phyloP scores from a whole-genome alignment of 441 rosid species.

The Francoa sonchifolia region DNA sequence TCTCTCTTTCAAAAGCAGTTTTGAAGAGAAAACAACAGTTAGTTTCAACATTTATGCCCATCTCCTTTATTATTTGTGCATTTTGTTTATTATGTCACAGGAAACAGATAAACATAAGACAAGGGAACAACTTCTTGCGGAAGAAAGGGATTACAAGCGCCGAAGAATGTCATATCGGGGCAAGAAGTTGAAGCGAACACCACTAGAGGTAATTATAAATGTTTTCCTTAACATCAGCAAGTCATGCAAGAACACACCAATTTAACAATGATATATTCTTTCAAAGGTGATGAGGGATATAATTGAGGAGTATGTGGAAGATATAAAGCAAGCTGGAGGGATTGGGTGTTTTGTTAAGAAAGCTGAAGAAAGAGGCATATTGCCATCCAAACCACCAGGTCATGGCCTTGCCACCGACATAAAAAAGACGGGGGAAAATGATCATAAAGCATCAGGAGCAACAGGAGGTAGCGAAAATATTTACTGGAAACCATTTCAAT shows the following conservation, averaged over 20 bases:
- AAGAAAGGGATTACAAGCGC: slow-evolving; percentile 96
- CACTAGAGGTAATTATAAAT: slow-evolving; percentile 35
- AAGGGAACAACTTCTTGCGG: slow-evolving; percentile 77
- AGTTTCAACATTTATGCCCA: too few species aligned
- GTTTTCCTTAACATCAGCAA: too few species aligned
- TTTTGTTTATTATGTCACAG: too few species aligned
- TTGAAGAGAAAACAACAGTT: too few species aligned
- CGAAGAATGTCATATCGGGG: slow-evolving; percentile 94
- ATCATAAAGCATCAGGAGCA: slow-evolving; percentile 14
- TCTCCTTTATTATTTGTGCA: too few species aligned
- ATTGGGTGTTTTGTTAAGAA: slow-evolving; percentile 73
- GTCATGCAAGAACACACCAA: not conserved
- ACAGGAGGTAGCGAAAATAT: slow-evolving; percentile 11
- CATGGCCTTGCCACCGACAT: slow-evolving; percentile 11
- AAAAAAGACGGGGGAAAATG: slow-evolving; percentile 11
- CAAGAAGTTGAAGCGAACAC: slow-evolving; percentile 73
- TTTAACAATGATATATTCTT: not conserved
- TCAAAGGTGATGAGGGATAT: slow-evolving; percentile 69
- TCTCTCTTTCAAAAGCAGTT: too few species aligned
- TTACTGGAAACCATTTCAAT: slow-evolving; percentile 20
- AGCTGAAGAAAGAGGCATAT: slow-evolving; percentile 23
- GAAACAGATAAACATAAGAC: slow-evolving; percentile 55
- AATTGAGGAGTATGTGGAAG: slow-evolving; percentile 74
- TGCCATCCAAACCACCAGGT: slow-evolving; percentile 16
- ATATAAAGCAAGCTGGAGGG: slow-evolving; percentile 74